These are phyloP conservation scores for Fusarium compactum DNA, from an alignment of 2,329 filamentous ascomycete genomes.

Conservation along the genomic window DNA sequence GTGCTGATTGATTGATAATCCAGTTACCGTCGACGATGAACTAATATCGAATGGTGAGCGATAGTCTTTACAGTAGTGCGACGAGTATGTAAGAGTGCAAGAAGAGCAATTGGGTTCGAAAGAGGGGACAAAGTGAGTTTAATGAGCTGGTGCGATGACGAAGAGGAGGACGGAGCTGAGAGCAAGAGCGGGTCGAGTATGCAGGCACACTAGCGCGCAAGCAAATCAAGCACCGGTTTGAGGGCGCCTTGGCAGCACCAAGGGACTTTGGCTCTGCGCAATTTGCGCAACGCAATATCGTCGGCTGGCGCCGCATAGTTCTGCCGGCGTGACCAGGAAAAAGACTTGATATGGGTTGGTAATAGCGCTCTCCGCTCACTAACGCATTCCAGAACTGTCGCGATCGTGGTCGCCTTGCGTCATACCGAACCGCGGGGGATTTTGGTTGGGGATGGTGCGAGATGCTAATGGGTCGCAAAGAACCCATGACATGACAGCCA, in stretches of 20 bases:
- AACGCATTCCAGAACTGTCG: conserved; percentile 41
- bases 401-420: conserved; percentile 43
- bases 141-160: conserved; percentile 40
- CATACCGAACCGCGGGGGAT: conserved; percentile 39
- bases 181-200: conserved; percentile 37
- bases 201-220: conserved; percentile 46
- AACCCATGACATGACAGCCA: conserved; percentile 44
- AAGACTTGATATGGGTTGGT: conserved; percentile 33
- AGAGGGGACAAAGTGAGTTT: conserved; percentile 35
- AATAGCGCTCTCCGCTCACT: conserved; percentile 34
- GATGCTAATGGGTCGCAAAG: conserved; percentile 37
- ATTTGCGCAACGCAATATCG: conserved; percentile 14
- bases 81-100: conserved; percentile 21
- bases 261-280: conserved; percentile 23
- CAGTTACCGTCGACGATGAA: conserved; percentile 96
- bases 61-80: conserved; percentile 17
- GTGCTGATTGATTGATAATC: conserved; percentile 83
- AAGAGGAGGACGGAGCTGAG: conserved; percentile 32
- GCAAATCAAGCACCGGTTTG: conserved; percentile 40
- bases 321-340: conserved; percentile 32
- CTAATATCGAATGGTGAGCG: conserved; percentile 61
- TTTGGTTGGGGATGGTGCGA: conserved; percentile 39
- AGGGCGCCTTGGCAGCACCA: conserved; percentile 33
- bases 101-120: conserved; percentile 41
- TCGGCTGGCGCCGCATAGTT: conserved; percentile 34